Evolutionary conservation across 805 yeast genomes (phyloP).

Genomic region (Candida tammaniensis): DNA sequence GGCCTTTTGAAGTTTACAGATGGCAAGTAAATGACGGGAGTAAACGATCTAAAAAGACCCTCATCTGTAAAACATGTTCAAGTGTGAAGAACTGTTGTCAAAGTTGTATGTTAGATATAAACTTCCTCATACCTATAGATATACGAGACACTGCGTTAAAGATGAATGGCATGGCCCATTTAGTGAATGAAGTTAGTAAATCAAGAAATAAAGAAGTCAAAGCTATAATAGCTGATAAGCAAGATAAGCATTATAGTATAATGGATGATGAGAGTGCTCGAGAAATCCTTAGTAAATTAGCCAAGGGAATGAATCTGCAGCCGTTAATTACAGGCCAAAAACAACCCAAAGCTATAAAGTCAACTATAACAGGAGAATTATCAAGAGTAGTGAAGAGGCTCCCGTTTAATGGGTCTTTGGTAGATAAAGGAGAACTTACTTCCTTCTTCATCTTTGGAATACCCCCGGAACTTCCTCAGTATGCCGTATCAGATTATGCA

Average conservation of each 20-base stretch:
- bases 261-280: slow-evolving; percentile 34
- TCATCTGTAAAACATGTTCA: slow-evolving; percentile 79
- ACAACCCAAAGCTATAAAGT: slow-evolving; percentile 3
- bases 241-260: slow-evolving; percentile 27
- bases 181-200: slow-evolving; percentile 16
- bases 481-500: slow-evolving; percentile 51
- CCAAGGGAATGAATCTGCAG: slow-evolving; percentile 25
- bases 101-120: slow-evolving; percentile 77
- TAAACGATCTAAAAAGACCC: slow-evolving; percentile 53
- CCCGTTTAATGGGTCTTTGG: slow-evolving; percentile 66
- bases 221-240: slow-evolving; percentile 47
- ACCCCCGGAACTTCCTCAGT: slow-evolving; percentile 63
- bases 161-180: slow-evolving; percentile 51
- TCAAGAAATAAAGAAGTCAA: slow-evolving; percentile 29
- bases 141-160: slow-evolving; percentile 78
- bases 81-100: slow-evolving; percentile 82
- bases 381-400: slow-evolving; percentile 52
- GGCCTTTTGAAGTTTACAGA: slow-evolving; percentile 78
- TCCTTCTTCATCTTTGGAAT: slow-evolving; percentile 78
- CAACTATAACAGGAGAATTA: slow-evolving; percentile 34
- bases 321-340: background rate
- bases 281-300: slow-evolving; percentile 50
- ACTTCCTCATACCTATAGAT: slow-evolving; percentile 75
- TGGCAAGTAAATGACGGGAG: slow-evolving; percentile 56
- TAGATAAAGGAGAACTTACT: slow-evolving; percentile 25